Conservation (phyloP, 2,329 filamentous ascomycete genomes). For the Calonectria hongkongensis region DNA sequence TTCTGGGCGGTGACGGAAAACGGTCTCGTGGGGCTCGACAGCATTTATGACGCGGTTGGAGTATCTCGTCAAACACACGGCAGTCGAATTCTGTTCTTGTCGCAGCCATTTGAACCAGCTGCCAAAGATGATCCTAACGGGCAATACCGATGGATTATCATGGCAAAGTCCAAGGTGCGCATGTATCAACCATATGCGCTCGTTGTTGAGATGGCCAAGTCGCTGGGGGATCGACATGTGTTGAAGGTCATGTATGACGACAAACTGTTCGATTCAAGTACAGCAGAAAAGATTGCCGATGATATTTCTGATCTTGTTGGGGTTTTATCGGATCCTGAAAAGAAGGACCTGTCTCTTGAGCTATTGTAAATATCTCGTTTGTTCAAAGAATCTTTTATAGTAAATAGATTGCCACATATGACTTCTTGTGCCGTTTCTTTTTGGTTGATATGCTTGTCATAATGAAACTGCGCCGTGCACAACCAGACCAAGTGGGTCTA, state of each 20-base stretch:
- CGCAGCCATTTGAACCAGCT: constrained; percentile 34
- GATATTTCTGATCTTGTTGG: not conserved
- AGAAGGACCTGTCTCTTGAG: not conserved
- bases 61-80: constrained; percentile 19
- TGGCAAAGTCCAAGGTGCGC: constrained; percentile 33
- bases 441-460: too few species aligned
- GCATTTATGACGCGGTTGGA: constrained; percentile 25
- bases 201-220: constrained; percentile 34
- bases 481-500: too few species aligned
- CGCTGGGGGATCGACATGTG: constrained; percentile 12
- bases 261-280: not conserved
- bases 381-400: too few species aligned
- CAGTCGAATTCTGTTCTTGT: constrained; percentile 36
- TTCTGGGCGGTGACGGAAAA: constrained; percentile 36
- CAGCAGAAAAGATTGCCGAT: not conserved
- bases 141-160: constrained; percentile 33
- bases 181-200: constrained; percentile 38
- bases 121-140: constrained; percentile 26
- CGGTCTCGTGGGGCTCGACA: constrained; percentile 33
- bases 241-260: constrained; percentile 35
- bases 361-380: not conserved
- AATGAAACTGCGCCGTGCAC: too few species aligned
- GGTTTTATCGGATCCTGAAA: not conserved
- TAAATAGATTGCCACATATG: too few species aligned
- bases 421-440: too few species aligned